Percentiles rank a stretch among this genome's conserved stretches.
Evolutionary conservation across 1,139 yeast genomes (phyloP).

Genomic region (Geotrichum europaeum): DNA sequence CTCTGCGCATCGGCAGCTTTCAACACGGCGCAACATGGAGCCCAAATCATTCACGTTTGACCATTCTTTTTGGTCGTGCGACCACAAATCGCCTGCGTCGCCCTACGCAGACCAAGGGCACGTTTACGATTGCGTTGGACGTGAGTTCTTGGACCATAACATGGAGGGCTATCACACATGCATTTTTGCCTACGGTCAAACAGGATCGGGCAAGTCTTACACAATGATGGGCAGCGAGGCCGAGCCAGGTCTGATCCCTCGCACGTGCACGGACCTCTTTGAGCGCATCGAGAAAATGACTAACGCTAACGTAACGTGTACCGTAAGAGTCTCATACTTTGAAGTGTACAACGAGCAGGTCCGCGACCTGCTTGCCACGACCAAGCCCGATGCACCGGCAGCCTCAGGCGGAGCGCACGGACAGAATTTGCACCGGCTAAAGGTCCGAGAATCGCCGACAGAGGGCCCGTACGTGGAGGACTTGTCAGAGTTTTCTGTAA

Average conservation of each 20-base stretch:
- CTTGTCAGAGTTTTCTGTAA: conserved; percentile 45
- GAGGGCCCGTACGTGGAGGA: conserved; percentile 70
- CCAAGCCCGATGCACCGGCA: background rate
- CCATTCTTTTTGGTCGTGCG: conserved; percentile 51
- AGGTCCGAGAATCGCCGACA: conserved; percentile 54
- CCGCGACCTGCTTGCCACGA: conserved; percentile 43
- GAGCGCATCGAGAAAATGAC: conserved; percentile 38
- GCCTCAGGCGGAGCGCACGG: conserved; percentile 1
- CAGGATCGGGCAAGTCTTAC: conserved; percentile 67
- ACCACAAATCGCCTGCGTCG: conserved; percentile 33
- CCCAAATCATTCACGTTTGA: conserved; percentile 47
- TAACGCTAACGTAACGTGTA: conserved; percentile 43
- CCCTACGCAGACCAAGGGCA: conserved; percentile 44
- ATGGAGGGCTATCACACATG: conserved; percentile 69
- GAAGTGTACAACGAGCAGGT: conserved; percentile 74
- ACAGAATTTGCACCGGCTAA: conserved; percentile 34
- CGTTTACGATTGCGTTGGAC: conserved; percentile 51
- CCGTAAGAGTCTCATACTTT: conserved; percentile 54
- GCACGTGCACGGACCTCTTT: conserved; percentile 52
- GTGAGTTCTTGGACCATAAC: conserved; percentile 54
- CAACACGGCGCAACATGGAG: conserved; percentile 23
- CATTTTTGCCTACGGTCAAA: conserved; percentile 70
- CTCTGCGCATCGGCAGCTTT: background rate
- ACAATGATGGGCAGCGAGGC: conserved; percentile 62
- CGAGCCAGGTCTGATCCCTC: conserved; percentile 57